Conservation (phyloP, 371 early-diverging fungal genomes). For the Actinomortierella ambigua region DNA sequence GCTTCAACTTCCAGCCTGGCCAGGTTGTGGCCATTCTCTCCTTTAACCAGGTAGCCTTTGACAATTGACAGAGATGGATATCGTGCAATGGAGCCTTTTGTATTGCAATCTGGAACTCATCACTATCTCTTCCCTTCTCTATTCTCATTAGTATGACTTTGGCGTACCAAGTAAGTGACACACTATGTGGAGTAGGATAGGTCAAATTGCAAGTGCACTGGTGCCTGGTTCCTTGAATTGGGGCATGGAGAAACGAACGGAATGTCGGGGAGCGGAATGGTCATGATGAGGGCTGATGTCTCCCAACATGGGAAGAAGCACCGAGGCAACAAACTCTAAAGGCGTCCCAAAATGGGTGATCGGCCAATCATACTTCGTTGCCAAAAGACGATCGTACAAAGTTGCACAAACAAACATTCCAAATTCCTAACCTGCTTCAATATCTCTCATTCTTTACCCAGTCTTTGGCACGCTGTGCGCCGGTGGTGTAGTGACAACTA, state of each 20-base stretch:
- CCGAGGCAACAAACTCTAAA: too few species aligned
- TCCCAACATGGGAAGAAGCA: too few species aligned
- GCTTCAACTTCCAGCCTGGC: slow-evolving; percentile 56
- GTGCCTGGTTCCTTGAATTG: too few species aligned
- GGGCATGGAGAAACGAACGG: too few species aligned
- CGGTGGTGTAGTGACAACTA: slow-evolving; percentile 72
- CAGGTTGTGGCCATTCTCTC: slow-evolving; percentile 73
- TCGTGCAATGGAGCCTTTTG: too few species aligned
- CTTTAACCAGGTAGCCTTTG: slow-evolving; percentile 66
- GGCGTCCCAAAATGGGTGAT: slow-evolving; percentile 16
- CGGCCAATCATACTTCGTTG: slow-evolving; percentile 16
- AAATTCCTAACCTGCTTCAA: too few species aligned
- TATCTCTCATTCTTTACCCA: too few species aligned
- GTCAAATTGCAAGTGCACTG: too few species aligned
- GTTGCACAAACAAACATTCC: too few species aligned
- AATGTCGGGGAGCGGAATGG: too few species aligned
- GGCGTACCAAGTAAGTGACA: slow-evolving; percentile 30
- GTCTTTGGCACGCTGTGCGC: slow-evolving; percentile 47
- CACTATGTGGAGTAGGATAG: too few species aligned
- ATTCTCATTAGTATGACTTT: slow-evolving; percentile 31
- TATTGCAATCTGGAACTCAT: not conserved
- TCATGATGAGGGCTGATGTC: too few species aligned
- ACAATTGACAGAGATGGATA: not conserved
- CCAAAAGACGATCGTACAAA: slow-evolving; percentile 28
- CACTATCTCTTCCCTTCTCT: not conserved